A percentile compares a stretch with the other conserved stretches of the same genome.
Conservation (phyloP, 768 basidiomycete genomes). For the Rhizopogon vulgaris region DNA sequence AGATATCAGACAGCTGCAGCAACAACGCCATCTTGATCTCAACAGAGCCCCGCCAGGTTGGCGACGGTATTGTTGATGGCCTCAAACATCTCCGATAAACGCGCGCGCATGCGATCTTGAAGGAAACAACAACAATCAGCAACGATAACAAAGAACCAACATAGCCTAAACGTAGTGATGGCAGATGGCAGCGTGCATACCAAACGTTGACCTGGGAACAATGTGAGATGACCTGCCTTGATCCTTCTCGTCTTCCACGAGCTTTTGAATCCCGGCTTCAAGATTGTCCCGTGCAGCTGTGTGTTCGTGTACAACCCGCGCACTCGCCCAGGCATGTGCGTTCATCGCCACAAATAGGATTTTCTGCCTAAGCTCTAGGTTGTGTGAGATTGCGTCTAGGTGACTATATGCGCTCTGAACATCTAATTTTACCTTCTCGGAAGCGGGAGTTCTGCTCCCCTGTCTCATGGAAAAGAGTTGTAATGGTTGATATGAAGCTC, state of each 20-base stretch:
- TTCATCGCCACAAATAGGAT: conserved; percentile 10
- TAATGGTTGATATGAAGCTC: background rate
- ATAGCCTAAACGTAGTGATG: background rate
- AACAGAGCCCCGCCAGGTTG: background rate
- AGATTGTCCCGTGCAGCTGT: conserved; percentile 9
- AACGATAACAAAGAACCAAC: background rate
- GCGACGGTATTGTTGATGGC: conserved; percentile 22
- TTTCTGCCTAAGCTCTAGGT: conserved; percentile 18
- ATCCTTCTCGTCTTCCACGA: conserved; percentile 18
- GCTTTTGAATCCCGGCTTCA: conserved; percentile 7
- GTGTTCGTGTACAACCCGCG: conserved; percentile 16
- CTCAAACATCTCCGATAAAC: conserved; percentile 20
- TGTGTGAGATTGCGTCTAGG: background rate
- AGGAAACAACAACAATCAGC: conserved; percentile 12
- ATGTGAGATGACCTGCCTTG: conserved; percentile 29
- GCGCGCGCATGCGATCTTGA: conserved; percentile 16
- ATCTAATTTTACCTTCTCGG: background rate
- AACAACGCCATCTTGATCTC: background rate
- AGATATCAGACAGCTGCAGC: background rate
- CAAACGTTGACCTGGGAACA: conserved; percentile 9
- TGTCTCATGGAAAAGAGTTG: background rate
- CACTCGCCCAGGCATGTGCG: conserved; percentile 22
- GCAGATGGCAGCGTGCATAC: conserved; percentile 14
- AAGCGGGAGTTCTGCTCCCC: background rate
- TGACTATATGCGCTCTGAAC: background rate